phyloP scores from a whole-genome alignment of 2,329 filamentous ascomycete genomes.

The Botrytis fragariae region DNA sequence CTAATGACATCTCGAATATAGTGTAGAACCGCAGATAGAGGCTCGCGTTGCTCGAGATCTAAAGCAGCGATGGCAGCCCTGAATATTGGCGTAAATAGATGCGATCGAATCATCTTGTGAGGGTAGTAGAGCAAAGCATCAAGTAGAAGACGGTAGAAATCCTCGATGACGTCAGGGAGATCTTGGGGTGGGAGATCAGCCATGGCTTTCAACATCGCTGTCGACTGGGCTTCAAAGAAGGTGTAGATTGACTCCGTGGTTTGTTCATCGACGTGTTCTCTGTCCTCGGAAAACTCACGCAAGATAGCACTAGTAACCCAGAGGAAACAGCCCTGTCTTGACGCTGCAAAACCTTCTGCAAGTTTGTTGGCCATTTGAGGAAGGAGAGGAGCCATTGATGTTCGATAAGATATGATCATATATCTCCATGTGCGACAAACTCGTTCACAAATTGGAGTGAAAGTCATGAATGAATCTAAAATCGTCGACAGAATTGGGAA shows the following conservation, averaged over 20 bases:
- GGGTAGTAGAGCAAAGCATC: conserved; percentile 94
- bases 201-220: conserved; percentile 83
- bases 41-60: conserved; percentile 85
- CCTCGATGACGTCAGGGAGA: conserved; percentile 58
- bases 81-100: conserved; percentile 78
- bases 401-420: conserved; percentile 95
- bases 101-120: conserved; percentile 74
- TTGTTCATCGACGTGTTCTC: conserved; percentile 76
- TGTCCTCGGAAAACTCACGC: conserved; percentile 89
- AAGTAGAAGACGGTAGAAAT: conserved; percentile 88
- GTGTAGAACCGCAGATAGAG: conserved; percentile 85
- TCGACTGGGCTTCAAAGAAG: conserved; percentile 93
- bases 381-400: conserved; percentile 80
- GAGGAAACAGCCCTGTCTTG: conserved; percentile 93
- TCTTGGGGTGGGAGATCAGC: conserved; percentile 70
- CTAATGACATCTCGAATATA: conserved; percentile 89
- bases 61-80: conserved; percentile 84
- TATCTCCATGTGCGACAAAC: conserved; percentile 94
- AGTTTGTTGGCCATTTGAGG: conserved; percentile 85
- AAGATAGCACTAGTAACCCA: conserved; percentile 96
- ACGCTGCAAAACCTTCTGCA: conserved; percentile 77
- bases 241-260: conserved; percentile 86
- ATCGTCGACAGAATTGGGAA: conserved; percentile 85
- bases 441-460: conserved; percentile 85
- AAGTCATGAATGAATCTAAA: conserved; percentile 81